Evolutionary conservation across 1,139 yeast species (phyloP), one percentile per base, ranked within the genome.

Genomic region (Kodamaea derodonti): DNA sequence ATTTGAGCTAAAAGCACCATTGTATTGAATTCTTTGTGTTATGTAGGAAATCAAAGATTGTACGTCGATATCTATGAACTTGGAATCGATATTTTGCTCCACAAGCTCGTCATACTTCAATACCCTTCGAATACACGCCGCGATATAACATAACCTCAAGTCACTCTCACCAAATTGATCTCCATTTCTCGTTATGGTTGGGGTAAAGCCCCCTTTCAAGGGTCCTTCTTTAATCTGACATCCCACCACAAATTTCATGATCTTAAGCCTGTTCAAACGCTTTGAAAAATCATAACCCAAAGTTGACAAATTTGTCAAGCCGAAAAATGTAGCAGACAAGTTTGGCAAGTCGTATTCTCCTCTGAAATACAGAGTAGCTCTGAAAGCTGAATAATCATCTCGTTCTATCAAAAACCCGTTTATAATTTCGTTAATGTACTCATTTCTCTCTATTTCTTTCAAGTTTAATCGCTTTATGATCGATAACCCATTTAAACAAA

Each of bases 81-180:
- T 35, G n/a, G 8, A 6, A 18, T 18, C 22, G 9, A 7, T 9
- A 18, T 18, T 18, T 9, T 7, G 22, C 2, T 49, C 51, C 2
- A 34, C 49, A 27, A 48, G 56, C 37, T 42, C 57, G 35, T 67
- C 65, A 39, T 62, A 62, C 27, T 69, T 73, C 17, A 86, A 52
- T 35, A 87, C 56, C 40, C 66, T 62, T 17, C 85, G 56, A 5
- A 86, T 77, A 1, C 83, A 71, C 3, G 75, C 60, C 0, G 95
- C 96, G 45, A 88, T 70, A 64, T 85, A 86, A 38, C 86, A 75
- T 43, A 78, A 78, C 37, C 97, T 62, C 36, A 85, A 56, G 55
- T 88, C 97, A 12, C 68, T 64, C 33, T 84, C 90, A 12, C 86
- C 94, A 48, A 62, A 70, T 18, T 35, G 43, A 7, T 27, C 31